These are phyloP conservation scores for Rhodosorus marinus DNA, from an alignment of 23 red algal species.

Conservation along the genomic window DNA sequence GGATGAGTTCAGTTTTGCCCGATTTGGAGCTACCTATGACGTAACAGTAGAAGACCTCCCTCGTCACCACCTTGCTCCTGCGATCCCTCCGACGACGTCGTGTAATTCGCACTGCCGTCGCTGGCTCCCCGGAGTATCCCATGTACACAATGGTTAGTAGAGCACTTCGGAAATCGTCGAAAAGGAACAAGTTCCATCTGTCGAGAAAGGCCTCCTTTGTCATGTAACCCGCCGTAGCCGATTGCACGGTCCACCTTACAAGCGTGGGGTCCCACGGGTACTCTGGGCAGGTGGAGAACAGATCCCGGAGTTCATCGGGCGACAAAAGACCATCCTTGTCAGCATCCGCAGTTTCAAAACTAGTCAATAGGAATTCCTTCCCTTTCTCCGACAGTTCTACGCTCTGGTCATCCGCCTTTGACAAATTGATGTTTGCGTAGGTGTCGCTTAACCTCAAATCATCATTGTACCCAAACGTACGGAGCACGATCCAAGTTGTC, in stretches of 20 bases:
- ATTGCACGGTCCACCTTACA: not conserved
- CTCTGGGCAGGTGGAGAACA: slow-evolving; percentile 46
- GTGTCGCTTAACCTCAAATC: slow-evolving; percentile 20
- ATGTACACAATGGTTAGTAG: slow-evolving; percentile 51
- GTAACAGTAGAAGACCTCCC: slow-evolving; percentile 31
- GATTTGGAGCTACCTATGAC: slow-evolving; percentile 36
- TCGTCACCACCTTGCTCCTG: slow-evolving; percentile 12
- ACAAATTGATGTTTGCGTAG: not conserved
- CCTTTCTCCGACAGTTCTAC: slow-evolving; percentile 46
- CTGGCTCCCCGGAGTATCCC: slow-evolving; percentile 24
- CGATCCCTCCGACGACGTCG: slow-evolving; percentile 48
- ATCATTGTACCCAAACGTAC: slow-evolving; percentile 93
- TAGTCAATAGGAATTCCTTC: slow-evolving; percentile 21
- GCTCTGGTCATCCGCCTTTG: slow-evolving; percentile 33
- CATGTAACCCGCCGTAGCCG: slow-evolving; percentile 15
- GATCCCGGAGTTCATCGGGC: slow-evolving; percentile 21
- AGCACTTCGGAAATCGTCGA: slow-evolving; percentile 25
- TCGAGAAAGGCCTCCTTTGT: slow-evolving; percentile 43
- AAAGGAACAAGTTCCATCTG: slow-evolving; percentile 37
- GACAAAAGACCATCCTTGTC: slow-evolving; percentile 67
- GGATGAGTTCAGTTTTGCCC: slow-evolving; percentile 56
- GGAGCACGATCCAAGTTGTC: slow-evolving; percentile 91
- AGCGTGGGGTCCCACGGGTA: slow-evolving; percentile 6
- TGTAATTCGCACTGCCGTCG: slow-evolving; percentile 24
- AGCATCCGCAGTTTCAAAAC: slow-evolving; percentile 38